Evolutionary conservation across 2,329 filamentous ascomycete species (phyloP), one percentile per base, ranked within the genome.

Genomic region (Didymella pomorum): DNA sequence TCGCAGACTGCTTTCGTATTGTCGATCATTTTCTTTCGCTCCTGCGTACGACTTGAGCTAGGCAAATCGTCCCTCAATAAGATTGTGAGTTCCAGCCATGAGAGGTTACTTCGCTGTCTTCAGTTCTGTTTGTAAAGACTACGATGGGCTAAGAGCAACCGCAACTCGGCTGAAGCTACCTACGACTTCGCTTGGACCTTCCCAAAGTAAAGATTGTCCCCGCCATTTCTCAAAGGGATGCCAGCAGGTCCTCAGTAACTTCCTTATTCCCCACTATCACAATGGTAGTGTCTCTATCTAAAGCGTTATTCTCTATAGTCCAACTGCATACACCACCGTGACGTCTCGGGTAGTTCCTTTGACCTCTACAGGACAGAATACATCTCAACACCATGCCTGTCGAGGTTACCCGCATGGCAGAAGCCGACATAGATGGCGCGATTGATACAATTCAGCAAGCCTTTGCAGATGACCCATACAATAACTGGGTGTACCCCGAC

Each of bases 381-480:
- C 1, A 7, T 29, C 16, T 18, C 62, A 73, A 56, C 1, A 35
- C n/a, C 9, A 79, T 79, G 76, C 42, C 72, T n/a, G 83, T 89
- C 70, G 73, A 83, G 61, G 82, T 90, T 56, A 77, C 80, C 4
- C 81, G 79, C 9, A 82, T 90, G 67, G 81, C 80, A 1, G 80
- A 85, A 64, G 69, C 73, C 47, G 88, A 90, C 64, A 89, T 90
- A 51, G 82, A 87, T 25, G 85, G 83, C 8, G 86, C 86, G 21
- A 84, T 90, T 49, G 81, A 84, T 37, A 88, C 86, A 43, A 86
- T 90, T 46, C 88, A 91, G 68, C 79, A 84, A 66, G 87, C 87
- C 0, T 90, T 90, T 70, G 83, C 81, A 6, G 81, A 86, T 11
- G 88, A 90, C 66, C 88, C 88, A 0, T 90, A 89, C 68, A 87